These are phyloP conservation scores for Mycena galericulata DNA, from an alignment of 768 basidiomycete species.

Conservation along the genomic window DNA sequence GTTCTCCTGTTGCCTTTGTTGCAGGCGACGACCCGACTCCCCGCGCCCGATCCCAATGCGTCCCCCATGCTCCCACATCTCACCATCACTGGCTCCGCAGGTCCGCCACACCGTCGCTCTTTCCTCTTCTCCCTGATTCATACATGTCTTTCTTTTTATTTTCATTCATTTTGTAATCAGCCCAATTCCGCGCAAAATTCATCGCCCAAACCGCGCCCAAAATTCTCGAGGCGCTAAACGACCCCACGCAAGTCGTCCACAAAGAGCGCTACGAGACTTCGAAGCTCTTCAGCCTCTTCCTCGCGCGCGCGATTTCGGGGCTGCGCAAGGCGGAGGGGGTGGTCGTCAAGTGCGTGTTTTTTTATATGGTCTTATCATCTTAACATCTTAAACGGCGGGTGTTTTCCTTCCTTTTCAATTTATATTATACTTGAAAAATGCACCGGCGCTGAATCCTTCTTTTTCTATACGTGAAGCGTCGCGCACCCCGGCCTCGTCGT, in stretches of 20 bases:
- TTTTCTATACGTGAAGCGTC: neutral
- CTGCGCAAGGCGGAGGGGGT: constrained; percentile 19
- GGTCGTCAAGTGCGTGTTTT: constrained; percentile 20
- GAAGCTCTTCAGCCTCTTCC: constrained; percentile 19
- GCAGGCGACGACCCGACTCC: constrained; percentile 20
- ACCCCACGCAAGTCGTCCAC: neutral
- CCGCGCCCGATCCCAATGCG: neutral
- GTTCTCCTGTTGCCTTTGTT: constrained; percentile 26
- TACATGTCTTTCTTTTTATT: neutral
- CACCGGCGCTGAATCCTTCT: neutral
- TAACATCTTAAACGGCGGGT: too few species aligned
- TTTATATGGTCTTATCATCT: too few species aligned
- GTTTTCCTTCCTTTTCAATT: too few species aligned
- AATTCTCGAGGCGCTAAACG: constrained; percentile 22
- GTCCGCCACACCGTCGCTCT: neutral
- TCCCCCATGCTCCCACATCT: constrained; percentile 22
- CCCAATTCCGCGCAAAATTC: neutral
- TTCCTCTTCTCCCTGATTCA: too few species aligned
- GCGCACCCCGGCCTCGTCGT: constrained; percentile 9
- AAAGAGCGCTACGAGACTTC: constrained; percentile 10
- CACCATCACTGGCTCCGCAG: constrained; percentile 22
- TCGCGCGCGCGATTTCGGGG: constrained; percentile 9
- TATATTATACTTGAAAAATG: too few species aligned
- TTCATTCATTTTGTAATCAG: neutral
- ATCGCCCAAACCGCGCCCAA: neutral